Evolutionary conservation across 2,329 filamentous ascomycete species (phyloP).

Genomic region (Neonectria ditissima): DNA sequence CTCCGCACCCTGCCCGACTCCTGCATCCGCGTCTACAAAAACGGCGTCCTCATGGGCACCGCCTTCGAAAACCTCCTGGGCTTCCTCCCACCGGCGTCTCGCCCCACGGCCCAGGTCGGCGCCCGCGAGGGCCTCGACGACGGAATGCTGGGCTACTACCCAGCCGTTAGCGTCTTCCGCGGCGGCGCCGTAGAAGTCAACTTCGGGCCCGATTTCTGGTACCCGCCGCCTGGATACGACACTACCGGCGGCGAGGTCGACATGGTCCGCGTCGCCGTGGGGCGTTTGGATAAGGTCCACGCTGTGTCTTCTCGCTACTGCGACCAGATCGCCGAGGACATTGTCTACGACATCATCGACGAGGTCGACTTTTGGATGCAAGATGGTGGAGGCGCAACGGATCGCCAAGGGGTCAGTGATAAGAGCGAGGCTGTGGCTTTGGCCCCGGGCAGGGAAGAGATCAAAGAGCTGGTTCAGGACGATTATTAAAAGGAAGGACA

Average conservation of each 20-base stretch:
- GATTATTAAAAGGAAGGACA: slow-evolving; percentile 52
- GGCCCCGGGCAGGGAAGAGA: slow-evolving; percentile 65
- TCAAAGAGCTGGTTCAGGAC: slow-evolving; percentile 75
- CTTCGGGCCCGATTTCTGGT: slow-evolving; percentile 95
- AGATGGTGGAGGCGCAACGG: slow-evolving; percentile 67
- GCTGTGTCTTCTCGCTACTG: slow-evolving; percentile 83
- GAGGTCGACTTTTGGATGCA: slow-evolving; percentile 92
- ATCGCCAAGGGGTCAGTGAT: slow-evolving; percentile 58
- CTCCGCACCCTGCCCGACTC: slow-evolving; percentile 89
- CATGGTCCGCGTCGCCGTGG: slow-evolving; percentile 51
- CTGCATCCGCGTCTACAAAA: slow-evolving; percentile 91
- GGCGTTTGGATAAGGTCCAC: slow-evolving; percentile 55
- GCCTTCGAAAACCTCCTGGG: slow-evolving; percentile 89
- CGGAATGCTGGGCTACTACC: slow-evolving; percentile 95
- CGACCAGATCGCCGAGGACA: slow-evolving; percentile 94
- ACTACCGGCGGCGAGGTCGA: slow-evolving; percentile 61
- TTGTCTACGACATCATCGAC: slow-evolving; percentile 92
- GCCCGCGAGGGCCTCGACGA: slow-evolving; percentile 92
- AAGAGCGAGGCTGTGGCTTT: slow-evolving; percentile 58
- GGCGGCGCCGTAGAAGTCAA: slow-evolving; percentile 93
- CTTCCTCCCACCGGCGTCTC: slow-evolving; percentile 91
- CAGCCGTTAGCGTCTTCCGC: slow-evolving; percentile 90
- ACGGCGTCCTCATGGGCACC: slow-evolving; percentile 86
- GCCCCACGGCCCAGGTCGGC: slow-evolving; percentile 76
- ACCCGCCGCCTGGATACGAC: slow-evolving; percentile 73